These are phyloP conservation scores for Raddia distichophylla DNA, from an alignment of 176 grass and related monocot genomes.

Conservation along the genomic window DNA sequence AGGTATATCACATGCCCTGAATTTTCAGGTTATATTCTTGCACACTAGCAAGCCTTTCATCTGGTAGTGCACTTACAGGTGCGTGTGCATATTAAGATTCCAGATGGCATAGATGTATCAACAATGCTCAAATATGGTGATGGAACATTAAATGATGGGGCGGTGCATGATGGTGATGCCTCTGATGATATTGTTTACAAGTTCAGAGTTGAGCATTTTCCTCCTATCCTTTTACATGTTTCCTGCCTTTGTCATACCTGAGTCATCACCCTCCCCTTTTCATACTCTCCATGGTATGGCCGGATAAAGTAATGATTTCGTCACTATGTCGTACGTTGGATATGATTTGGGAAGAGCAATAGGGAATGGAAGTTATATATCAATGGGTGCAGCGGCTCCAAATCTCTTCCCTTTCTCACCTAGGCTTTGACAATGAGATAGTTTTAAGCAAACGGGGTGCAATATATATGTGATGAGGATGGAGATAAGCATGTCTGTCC, in stretches of 20 bases:
- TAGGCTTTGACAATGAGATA: slow-evolving; percentile 59
- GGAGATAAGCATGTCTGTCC: slow-evolving; percentile 52
- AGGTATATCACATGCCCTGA: slow-evolving; percentile 50
- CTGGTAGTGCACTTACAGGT: slow-evolving; percentile 49
- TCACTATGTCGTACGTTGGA: slow-evolving; percentile 63
- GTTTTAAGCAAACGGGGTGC: slow-evolving; percentile 47
- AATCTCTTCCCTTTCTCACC: slow-evolving; percentile 61
- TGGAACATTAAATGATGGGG: slow-evolving; percentile 45
- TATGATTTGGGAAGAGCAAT: slow-evolving; percentile 58
- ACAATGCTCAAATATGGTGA: slow-evolving; percentile 48
- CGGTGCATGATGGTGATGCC: slow-evolving; percentile 34
- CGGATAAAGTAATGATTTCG: slow-evolving; percentile 47
- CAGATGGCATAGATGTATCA: slow-evolving; percentile 55
- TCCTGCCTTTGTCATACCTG: slow-evolving; percentile 65
- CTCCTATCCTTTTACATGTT: slow-evolving; percentile 53
- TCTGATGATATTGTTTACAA: too few relatives aligned
- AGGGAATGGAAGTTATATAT: slow-evolving; percentile 60
- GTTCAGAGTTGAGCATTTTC: too few relatives aligned
- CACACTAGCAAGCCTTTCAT: slow-evolving; percentile 9
- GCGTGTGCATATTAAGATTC: slow-evolving; percentile 47
- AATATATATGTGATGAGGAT: slow-evolving; percentile 20
- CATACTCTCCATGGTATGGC: slow-evolving; percentile 55
- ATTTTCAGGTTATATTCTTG: slow-evolving; percentile 23
- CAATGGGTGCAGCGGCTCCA: slow-evolving; percentile 69
- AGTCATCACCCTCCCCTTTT: slow-evolving; percentile 64